Base-by-base conservation (phyloP, 805 yeast genomes). In the Wickerhamiella brachini region DNA sequence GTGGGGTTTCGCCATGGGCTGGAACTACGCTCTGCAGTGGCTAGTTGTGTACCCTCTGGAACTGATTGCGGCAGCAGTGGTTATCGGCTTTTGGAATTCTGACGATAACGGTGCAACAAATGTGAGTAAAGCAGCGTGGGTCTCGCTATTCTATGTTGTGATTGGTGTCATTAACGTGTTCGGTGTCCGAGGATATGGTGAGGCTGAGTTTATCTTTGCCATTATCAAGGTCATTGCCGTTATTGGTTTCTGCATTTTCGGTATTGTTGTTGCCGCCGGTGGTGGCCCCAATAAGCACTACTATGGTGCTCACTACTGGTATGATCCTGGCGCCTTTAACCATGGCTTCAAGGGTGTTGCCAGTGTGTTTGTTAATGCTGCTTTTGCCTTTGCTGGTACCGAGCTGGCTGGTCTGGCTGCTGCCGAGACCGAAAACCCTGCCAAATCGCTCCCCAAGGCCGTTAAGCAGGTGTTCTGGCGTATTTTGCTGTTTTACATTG, bases 401-500 rank as follows among this genome's bases (percentile, higher is more conserved):
- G 90, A 83, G 65, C 69, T 83, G 57, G 76, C 75, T 41, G 85
- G 86, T 48, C 70, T 83, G 34, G 82, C 87, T 15, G 82, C 88
- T 34, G 88, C 89, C 10, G 90, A 84, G 67, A 71, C 85, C 23
- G 76, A 68, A 45, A 77, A 81, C 64, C 88, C 89, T 49, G 71
- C 84, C 58, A 72, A 71, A 52, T 65, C 83, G 2, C 72, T 83
- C 50, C 89, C 89, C 43, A 73, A 74, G 50, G 87, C 89, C 41
- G 79, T 82, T 52, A 83, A 83, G 65, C 87, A 83, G 68, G 85
- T 83, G 2, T 82, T 85, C 67, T 83, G 89, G 88, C 74, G 89
- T 66, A 80, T 85, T 54, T 66, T 79, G 21, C 65, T 81, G 57
- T 80, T 82, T 60, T 83, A 83, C 65, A 70, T 83, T 61, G 63